Percentiles rank a stretch among this genome's conserved stretches.
Conservation (phyloP, 1,139 yeast genomes). For the Taiozyma sp. region DNA sequence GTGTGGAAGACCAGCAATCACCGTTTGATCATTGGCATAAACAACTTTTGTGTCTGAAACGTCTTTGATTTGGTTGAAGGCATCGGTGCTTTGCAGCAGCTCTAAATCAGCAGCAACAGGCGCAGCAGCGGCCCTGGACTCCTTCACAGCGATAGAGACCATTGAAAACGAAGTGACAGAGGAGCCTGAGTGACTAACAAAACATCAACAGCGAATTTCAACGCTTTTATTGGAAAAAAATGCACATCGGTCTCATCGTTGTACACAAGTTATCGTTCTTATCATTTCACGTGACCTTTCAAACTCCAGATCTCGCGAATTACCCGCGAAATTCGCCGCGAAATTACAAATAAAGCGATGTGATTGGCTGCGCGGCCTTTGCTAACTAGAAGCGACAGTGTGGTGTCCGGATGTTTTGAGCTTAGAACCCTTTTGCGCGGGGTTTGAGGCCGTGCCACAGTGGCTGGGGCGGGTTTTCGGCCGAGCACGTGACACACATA, state of each 20-base stretch:
- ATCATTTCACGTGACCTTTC: not conserved
- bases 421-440: not conserved
- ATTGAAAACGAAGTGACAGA: not conserved
- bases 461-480: not conserved
- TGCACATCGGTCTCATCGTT: not conserved
- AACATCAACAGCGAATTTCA: not conserved
- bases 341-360: not conserved
- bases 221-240: not conserved
- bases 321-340: not conserved
- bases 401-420: not conserved
- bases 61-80: conserved; percentile 5
- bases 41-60: conserved; percentile 1
- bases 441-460: not conserved
- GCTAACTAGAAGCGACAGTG: not conserved
- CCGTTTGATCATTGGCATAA: conserved; percentile 45
- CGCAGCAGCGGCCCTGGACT: conserved; percentile 4
- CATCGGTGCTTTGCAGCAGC: conserved; percentile 6
- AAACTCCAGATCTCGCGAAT: not conserved
- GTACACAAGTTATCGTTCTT: not conserved
- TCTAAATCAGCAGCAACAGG: conserved; percentile 4
- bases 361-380: not conserved
- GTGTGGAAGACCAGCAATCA: conserved; percentile 57
- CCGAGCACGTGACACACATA: no score
- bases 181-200: no score
- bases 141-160: conserved; percentile 5